Base-by-base conservation (phyloP, 2,329 filamentous ascomycete genomes). In the Colletotrichum spaethianum region DNA sequence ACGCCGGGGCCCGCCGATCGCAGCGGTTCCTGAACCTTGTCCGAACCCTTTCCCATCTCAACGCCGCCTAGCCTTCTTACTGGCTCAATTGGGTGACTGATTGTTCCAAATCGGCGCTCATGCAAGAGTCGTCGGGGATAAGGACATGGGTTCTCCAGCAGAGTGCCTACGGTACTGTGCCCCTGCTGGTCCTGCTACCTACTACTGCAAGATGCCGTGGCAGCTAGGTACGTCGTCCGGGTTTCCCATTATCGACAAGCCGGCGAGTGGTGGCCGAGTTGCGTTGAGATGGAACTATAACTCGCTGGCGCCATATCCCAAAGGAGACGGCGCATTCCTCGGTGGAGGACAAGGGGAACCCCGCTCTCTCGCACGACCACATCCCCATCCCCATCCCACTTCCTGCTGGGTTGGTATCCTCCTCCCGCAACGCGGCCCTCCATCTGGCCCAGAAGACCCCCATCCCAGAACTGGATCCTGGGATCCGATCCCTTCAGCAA, bases 401-500 rank as follows among this genome's bases (percentile, higher is more conserved):
- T 57, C 50, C 57, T 38, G 38, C 48, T 55, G n/a, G n/a, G n/a
- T n/a, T n/a, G n/a, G n/a, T n/a, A 70, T 53, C 52, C 40, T 62
- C 38, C 53, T 56, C 63, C 56, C 68, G 48, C 67, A 67, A 55
- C 46, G 42, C 64, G 56, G 26, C 44, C n/a, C 64, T 67, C 56
- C 36, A 62, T 50, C 67, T 48, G 18, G 63, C 42, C 38, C 44
- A 48, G 42, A 52, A 42, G 20, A 11, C 48, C 59, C 50, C 52
- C 69, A 63, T 63, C 50, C 44, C 59, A 68, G 33, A 57, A 40
- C 52, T 68, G 64, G 50, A 68, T 59, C 64, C 69, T 72, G n/a
- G 56, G 50, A 72, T 63, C 65, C 31, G 59, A 72, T 69, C 70
- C 59, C 70, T 68, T 63, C 59, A 69, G 69, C 65, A 72, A 72